These are phyloP conservation scores for Neonothopanus nambi DNA, from an alignment of 1,284 basidiomycete species.

Conservation along the genomic window DNA sequence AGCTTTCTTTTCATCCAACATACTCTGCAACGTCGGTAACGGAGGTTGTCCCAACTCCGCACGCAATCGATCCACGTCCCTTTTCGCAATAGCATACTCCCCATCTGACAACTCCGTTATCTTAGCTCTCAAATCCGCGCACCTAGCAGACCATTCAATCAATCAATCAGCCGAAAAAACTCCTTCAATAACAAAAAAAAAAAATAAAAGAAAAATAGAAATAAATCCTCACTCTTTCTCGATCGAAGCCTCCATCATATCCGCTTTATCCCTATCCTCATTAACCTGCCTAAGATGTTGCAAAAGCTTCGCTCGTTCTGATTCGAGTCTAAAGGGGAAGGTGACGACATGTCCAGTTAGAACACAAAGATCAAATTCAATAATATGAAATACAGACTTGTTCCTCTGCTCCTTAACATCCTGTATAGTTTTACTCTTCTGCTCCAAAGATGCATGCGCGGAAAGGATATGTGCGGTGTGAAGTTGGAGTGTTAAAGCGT, in stretches of 20 bases:
- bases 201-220: neutral
- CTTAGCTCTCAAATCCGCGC: slow-evolving; percentile 59
- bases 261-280: slow-evolving; percentile 27
- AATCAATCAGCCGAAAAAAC: neutral
- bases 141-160: slow-evolving; percentile 41
- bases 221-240: slow-evolving; percentile 57
- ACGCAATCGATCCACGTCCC: slow-evolving; percentile 71
- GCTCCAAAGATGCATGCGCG: slow-evolving; percentile 72
- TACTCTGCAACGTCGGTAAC: slow-evolving; percentile 66
- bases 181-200: neutral
- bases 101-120: slow-evolving; percentile 68
- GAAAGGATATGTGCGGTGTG: slow-evolving; percentile 85
- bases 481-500: slow-evolving; percentile 74
- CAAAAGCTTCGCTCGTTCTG: slow-evolving; percentile 12
- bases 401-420: slow-evolving; percentile 80
- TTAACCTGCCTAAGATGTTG: slow-evolving; percentile 13
- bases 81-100: slow-evolving; percentile 71
- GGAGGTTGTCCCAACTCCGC: slow-evolving; percentile 73
- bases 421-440: slow-evolving; percentile 73
- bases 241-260: slow-evolving; percentile 41
- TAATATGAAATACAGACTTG: too few species aligned
- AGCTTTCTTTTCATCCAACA: slow-evolving; percentile 72
- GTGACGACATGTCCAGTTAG: too few species aligned
- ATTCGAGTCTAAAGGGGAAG: slow-evolving; percentile 13
- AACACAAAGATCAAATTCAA: slow-evolving; percentile 1